Conservation (phyloP, 2,329 filamentous ascomycete species). For the Talaromyces funiculosus region DNA sequence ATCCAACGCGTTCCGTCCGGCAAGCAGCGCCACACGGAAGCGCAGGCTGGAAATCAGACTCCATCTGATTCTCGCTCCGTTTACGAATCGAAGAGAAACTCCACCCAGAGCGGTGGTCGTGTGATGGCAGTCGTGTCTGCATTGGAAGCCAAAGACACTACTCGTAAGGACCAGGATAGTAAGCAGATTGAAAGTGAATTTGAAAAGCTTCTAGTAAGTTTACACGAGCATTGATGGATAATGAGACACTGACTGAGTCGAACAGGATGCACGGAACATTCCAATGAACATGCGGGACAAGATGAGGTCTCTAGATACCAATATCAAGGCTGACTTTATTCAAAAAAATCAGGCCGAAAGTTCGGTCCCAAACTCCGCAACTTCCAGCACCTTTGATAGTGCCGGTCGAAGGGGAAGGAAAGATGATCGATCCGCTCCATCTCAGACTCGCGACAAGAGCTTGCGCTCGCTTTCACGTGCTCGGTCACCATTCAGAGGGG, state of each 20-base stretch:
- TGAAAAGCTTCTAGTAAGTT: slow-evolving; percentile 53
- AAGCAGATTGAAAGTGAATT: slow-evolving; percentile 59
- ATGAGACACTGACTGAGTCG: slow-evolving; percentile 25
- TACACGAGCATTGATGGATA: slow-evolving; percentile 49
- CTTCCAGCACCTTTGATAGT: slow-evolving; percentile 18
- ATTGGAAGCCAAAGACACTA: slow-evolving; percentile 52
- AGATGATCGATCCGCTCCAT: slow-evolving; percentile 32
- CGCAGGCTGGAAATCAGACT: slow-evolving; percentile 23
- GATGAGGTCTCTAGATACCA: slow-evolving; percentile 82
- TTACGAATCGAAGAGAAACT: slow-evolving; percentile 24
- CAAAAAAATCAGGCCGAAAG: slow-evolving; percentile 74
- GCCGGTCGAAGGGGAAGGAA: slow-evolving; percentile 36
- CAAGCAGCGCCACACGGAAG: slow-evolving; percentile 17
- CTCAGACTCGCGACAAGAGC: slow-evolving; percentile 42
- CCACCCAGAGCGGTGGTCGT: slow-evolving; percentile 45
- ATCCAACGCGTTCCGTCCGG: slow-evolving; percentile 24
- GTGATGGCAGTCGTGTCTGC: slow-evolving; percentile 61
- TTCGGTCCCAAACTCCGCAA: slow-evolving; percentile 39
- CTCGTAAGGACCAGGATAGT: slow-evolving; percentile 42
- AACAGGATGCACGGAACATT: slow-evolving; percentile 82
- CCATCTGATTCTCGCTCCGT: slow-evolving; percentile 31
- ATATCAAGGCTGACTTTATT: slow-evolving; percentile 94
- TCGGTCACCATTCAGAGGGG: slow-evolving; percentile 65
- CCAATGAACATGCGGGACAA: slow-evolving; percentile 90
- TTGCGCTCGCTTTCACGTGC: slow-evolving; percentile 54